These are phyloP conservation scores for Aspergillus oerlinghausenensis DNA, from an alignment of 2,329 filamentous ascomycete species.

Conservation along the genomic window DNA sequence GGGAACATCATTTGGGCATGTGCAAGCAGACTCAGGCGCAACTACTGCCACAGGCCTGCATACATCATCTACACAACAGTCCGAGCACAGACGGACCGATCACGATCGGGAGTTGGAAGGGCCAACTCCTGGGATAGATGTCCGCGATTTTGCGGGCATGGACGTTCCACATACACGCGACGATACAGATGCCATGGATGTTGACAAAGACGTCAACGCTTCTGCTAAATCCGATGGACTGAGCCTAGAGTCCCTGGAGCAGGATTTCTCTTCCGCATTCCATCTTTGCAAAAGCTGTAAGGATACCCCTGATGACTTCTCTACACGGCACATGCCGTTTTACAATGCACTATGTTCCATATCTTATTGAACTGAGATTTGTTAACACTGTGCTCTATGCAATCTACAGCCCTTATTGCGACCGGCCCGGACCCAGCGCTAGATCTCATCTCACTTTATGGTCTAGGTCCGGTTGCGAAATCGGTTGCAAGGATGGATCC, in stretches of 20 bases:
- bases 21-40: conserved; percentile 16
- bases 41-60: conserved; percentile 13
- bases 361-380: conserved; percentile 29
- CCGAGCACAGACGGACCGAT: conserved; percentile 31
- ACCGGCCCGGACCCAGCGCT: conserved; percentile 54
- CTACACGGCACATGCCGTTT: conserved; percentile 28
- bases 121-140: conserved; percentile 12
- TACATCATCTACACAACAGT: conserved; percentile 14
- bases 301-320: conserved; percentile 40
- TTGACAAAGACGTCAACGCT: conserved; percentile 28
- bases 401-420: conserved; percentile 41
- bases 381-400: conserved; percentile 39
- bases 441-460: conserved; percentile 57
- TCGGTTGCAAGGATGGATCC: conserved; percentile 58
- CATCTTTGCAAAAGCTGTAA: conserved; percentile 49
- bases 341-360: conserved; percentile 23
- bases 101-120: conserved; percentile 28
- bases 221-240: conserved; percentile 23
- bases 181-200: conserved; percentile 36
- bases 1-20: conserved; percentile 27
- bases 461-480: conserved; percentile 51
- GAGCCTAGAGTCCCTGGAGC: conserved; percentile 41
- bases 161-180: conserved; percentile 9
- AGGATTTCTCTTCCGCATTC: conserved; percentile 44
- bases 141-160: conserved; percentile 19